phyloP scores from a whole-genome alignment of 2,329 filamentous ascomycete species.

The Ceratocystis lukuohia region DNA sequence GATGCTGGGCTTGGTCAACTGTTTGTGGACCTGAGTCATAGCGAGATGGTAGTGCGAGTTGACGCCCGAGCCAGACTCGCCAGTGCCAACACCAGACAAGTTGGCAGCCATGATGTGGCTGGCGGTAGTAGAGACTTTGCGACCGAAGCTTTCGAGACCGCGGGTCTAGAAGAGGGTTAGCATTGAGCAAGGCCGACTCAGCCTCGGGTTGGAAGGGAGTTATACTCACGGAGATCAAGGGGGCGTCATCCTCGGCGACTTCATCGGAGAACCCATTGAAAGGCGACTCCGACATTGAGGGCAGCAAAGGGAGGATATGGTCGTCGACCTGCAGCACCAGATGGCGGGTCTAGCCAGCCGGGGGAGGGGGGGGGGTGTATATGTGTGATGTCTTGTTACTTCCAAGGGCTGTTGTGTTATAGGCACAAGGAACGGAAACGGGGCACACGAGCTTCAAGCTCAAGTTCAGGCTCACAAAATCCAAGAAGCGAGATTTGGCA shows the following conservation, averaged over 20 bases:
- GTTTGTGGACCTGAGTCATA: conserved; percentile 77
- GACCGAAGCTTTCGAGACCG: conserved; percentile 80
- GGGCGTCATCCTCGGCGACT: conserved; percentile 19
- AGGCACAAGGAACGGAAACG: background rate
- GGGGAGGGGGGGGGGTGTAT: background rate
- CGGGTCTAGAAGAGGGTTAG: conserved; percentile 45
- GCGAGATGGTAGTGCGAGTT: conserved; percentile 58
- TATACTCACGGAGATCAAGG: conserved; percentile 20
- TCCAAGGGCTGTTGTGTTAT: background rate
- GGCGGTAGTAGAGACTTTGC: conserved; percentile 89
- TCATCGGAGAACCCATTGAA: conserved; percentile 19
- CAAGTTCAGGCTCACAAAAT: background rate
- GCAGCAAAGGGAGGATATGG: conserved; percentile 2
- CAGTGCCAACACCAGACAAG: conserved; percentile 29
- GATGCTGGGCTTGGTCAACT: conserved; percentile 67
- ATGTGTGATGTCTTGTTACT: background rate
- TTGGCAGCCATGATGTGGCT: conserved; percentile 70
- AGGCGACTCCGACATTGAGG: conserved; percentile 20
- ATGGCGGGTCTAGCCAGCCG: background rate
- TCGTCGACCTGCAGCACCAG: conserved; percentile 2
- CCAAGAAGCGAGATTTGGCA: background rate
- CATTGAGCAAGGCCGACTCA: background rate
- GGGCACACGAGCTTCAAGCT: background rate
- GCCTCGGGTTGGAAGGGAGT: background rate
- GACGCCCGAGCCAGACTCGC: conserved; percentile 38